Evolutionary conservation across 352 stramenopile genomes (phyloP), one percentile per base, ranked within the genome.

Genomic region (Pythium sp.): DNA sequence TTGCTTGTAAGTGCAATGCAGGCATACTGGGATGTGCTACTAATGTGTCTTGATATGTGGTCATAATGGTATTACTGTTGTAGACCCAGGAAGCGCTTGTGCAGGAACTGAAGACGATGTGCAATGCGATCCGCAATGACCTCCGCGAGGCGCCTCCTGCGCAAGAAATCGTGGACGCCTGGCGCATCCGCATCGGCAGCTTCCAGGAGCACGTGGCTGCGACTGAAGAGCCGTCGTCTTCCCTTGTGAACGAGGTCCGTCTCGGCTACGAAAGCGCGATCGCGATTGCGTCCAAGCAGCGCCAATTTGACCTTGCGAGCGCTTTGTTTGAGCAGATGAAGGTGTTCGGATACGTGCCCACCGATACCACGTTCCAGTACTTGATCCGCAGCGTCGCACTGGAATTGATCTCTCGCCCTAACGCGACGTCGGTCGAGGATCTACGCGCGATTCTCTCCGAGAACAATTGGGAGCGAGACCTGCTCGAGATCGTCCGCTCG

Each of bases 201-300:
- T 88, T n/a, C 58, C 78, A 66, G 38, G 38, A 36, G 55, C 78
- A 62, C 66, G 49, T 41, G 9, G 4, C 24, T n/a, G 30, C 63
- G 11, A 24, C 15, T 4, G 43, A 72, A 15, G 22, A 54, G 0
- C 47, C 55, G 2, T 18, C 65, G 2, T n/a, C 65, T 8, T 6
- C 69, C 15, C 59, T 88, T 0, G 43, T 47, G 14, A 55, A 75
- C 32, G 74, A 89, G 51, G 64, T 91, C 34, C 61, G 57, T 28
- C 68, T 70, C 5, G 82, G 74, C 3, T 93, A 92, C 65, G 83
- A 91, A 57, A 84, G 75, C 47, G 85, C 77, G 51, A 74, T 93
- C 15, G 83, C 85, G 12, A 90, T 93, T 64, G 77, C 83, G 18
- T 78, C 77, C 62, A 93, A 93, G 74, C 85, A 93, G 70, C 73